These are phyloP conservation scores for Aphanomyces stellatus DNA, from an alignment of 352 stramenopile genomes.

Conservation along the genomic window DNA sequence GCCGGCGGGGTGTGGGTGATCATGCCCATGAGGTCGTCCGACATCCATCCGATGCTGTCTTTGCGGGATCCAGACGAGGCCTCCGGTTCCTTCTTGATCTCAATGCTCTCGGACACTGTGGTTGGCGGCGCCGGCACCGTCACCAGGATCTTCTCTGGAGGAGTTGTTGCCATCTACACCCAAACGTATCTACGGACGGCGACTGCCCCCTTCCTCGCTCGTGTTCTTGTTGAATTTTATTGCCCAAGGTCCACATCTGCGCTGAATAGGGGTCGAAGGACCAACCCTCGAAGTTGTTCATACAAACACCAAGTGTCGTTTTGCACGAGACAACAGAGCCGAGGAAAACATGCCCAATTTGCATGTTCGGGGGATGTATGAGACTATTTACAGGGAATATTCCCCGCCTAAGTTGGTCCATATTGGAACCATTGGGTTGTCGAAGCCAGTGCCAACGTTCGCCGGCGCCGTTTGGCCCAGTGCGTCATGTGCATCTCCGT, in stretches of 20 bases:
- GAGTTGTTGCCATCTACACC: neutral
- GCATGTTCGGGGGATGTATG: neutral
- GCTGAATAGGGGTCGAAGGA: neutral
- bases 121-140: neutral
- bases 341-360: neutral
- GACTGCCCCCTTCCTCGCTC: neutral
- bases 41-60: slow-evolving; percentile 72
- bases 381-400: neutral
- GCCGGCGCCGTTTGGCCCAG: too few species aligned
- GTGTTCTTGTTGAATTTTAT: neutral
- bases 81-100: slow-evolving; percentile 19
- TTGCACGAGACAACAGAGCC: neutral
- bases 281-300: neutral
- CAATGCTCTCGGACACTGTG: slow-evolving; percentile 19
- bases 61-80: slow-evolving; percentile 31
- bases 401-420: neutral
- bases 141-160: slow-evolving; percentile 13
- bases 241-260: neutral
- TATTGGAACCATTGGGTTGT: neutral
- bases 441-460: too few species aligned
- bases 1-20: slow-evolving; percentile 85
- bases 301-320: neutral
- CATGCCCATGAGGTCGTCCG: slow-evolving; percentile 79
- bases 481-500: too few species aligned
- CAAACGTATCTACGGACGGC: neutral